phyloP scores from a whole-genome alignment of 2,329 filamentous ascomycete species.

The Ophiostoma sp. region DNA sequence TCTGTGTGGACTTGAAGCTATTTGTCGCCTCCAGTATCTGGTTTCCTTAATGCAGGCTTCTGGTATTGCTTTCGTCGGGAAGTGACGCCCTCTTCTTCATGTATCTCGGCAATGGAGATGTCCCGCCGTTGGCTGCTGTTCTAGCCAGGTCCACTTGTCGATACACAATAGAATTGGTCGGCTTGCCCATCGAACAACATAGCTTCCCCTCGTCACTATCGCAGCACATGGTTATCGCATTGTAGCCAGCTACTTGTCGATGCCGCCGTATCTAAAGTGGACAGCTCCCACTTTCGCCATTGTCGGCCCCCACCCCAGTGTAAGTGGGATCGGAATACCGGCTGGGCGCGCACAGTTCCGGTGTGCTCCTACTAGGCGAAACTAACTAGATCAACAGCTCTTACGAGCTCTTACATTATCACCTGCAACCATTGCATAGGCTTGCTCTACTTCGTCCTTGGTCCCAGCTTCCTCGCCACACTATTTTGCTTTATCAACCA shows the following conservation, averaged over 20 bases:
- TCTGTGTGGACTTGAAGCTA: no score
- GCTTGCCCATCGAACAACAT: background rate
- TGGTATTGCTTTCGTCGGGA: background rate
- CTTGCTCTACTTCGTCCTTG: no score
- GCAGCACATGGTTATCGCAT: background rate
- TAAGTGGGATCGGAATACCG: conserved; percentile 4
- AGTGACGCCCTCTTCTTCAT: background rate
- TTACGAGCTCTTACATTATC: background rate
- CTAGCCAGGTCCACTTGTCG: background rate
- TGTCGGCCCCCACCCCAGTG: background rate
- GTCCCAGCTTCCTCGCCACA: no score
- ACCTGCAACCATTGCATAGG: no score
- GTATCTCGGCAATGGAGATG: background rate
- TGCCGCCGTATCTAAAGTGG: background rate
- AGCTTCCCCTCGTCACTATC: background rate
- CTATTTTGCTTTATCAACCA: no score
- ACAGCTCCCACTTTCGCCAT: background rate
- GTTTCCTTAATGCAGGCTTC: no score
- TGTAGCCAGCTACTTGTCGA: background rate
- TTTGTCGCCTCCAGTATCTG: background rate
- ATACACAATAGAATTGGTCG: background rate
- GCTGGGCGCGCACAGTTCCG: background rate
- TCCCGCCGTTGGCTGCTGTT: background rate
- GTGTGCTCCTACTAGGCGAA: background rate
- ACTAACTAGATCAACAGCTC: background rate